These are phyloP conservation scores for Colletotrichum karsti DNA, from an alignment of 2,329 filamentous ascomycete species.

Conservation along the genomic window DNA sequence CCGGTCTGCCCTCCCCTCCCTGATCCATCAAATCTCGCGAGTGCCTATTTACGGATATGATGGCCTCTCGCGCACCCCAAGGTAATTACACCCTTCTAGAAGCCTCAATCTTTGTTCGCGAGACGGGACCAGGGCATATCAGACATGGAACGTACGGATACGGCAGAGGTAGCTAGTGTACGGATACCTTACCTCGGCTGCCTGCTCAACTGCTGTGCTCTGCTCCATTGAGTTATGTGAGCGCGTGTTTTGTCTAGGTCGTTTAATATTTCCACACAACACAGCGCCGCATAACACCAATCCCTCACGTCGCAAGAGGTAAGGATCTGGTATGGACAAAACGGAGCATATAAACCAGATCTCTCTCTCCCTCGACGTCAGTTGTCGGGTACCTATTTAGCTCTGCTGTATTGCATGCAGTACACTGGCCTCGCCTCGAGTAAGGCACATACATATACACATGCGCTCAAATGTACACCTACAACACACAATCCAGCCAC, in stretches of 20 bases:
- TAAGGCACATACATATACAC: constrained; percentile 4
- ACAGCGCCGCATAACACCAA: background rate
- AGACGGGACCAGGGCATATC: background rate
- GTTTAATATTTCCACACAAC: background rate
- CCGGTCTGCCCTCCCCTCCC: background rate
- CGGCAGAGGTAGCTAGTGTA: too few species aligned
- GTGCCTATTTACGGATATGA: constrained; percentile 28
- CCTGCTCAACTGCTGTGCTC: too few species aligned
- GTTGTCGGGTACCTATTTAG: too few species aligned
- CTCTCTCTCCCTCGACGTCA: too few species aligned
- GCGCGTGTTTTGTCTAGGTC: background rate
- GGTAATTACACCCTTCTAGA: constrained; percentile 24
- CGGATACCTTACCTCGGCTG: too few species aligned
- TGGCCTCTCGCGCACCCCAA: constrained; percentile 11
- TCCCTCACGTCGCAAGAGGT: too few species aligned
- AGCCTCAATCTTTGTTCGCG: background rate
- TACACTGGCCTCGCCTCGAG: constrained; percentile 6
- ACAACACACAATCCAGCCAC: too few species aligned
- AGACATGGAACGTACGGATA: too few species aligned
- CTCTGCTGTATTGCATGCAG: background rate
- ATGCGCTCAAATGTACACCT: background rate
- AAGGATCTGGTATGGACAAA: too few species aligned
- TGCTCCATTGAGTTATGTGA: background rate
- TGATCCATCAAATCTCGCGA: constrained; percentile 28
- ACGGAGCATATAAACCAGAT: background rate